Evolutionary conservation across 495 filamentous ascomycete genomes (phyloP).

Genomic region (Neurospora sp.): DNA sequence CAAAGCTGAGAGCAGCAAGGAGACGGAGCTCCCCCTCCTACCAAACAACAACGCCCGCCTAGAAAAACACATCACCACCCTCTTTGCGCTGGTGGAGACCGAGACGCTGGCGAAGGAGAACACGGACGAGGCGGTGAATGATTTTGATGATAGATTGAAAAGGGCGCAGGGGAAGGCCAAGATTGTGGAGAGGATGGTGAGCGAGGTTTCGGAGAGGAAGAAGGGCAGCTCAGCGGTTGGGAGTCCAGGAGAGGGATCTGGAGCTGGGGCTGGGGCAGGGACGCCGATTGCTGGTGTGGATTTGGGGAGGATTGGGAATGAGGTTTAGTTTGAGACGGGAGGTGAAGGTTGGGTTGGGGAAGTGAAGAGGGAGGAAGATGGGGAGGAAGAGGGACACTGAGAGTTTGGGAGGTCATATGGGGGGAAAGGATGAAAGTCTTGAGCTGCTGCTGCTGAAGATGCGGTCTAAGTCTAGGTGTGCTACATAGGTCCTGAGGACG

Average conservation of each 20-base stretch:
- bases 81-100: constrained; percentile 69
- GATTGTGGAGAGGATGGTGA: constrained; percentile 65
- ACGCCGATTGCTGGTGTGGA: neutral
- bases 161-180: constrained; percentile 70
- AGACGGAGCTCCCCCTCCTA: constrained; percentile 19
- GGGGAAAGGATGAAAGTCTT: neutral
- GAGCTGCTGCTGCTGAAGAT: neutral
- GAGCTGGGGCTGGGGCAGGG: neutral
- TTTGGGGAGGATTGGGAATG: neutral
- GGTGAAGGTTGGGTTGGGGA: too few species aligned
- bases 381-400: neutral
- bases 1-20: too few species aligned
- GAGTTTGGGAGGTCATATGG: neutral
- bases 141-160: constrained; percentile 77
- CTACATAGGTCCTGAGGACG: neutral
- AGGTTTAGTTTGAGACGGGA: neutral
- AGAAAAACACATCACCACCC: constrained; percentile 57
- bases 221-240: neutral
- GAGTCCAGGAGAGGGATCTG: too few species aligned
- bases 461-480: neutral
- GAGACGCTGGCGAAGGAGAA: constrained; percentile 70
- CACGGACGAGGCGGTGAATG: constrained; percentile 71
- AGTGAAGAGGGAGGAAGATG: too few species aligned
- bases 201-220: constrained; percentile 34
- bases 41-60: constrained; percentile 54